Conservation (phyloP, 108 stramenopile species). For the Cyclostephanos tholiformis region DNA sequence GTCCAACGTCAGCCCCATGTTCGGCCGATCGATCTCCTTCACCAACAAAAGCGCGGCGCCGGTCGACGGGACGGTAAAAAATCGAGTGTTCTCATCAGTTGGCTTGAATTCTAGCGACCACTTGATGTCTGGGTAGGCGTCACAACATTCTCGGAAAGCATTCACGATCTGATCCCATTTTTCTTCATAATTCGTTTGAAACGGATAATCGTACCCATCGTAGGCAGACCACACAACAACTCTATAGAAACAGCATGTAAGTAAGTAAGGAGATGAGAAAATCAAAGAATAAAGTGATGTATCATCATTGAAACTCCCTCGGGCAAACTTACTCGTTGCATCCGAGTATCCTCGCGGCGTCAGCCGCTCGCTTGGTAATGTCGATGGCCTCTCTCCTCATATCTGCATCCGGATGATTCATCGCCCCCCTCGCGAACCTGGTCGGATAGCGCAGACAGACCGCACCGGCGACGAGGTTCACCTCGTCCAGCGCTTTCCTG, state of each 20-base stretch:
- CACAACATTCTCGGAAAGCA: conserved; percentile 82
- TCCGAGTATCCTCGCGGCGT: conserved; percentile 62
- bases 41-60: conserved; percentile 77
- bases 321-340: conserved; percentile 46
- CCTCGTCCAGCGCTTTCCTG: conserved; percentile 60
- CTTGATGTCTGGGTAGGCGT: conserved; percentile 78
- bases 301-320: background rate
- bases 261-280: background rate
- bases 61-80: conserved; percentile 87
- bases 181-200: conserved; percentile 76
- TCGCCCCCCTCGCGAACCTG: conserved; percentile 79
- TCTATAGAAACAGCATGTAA: conserved; percentile 2
- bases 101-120: conserved; percentile 89
- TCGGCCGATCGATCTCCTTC: conserved; percentile 72
- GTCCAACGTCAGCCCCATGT: conserved; percentile 88
- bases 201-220: conserved; percentile 90
- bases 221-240: conserved; percentile 88
- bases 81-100: conserved; percentile 88
- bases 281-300: background rate
- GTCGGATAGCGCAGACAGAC: conserved; percentile 86
- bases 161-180: conserved; percentile 79
- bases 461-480: conserved; percentile 71
- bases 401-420: conserved; percentile 73
- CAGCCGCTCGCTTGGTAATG: conserved; percentile 75
- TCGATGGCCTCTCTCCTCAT: conserved; percentile 72